Base-by-base conservation (phyloP, 2,329 filamentous ascomycete species). In the Aureobasidium sp. region DNA sequence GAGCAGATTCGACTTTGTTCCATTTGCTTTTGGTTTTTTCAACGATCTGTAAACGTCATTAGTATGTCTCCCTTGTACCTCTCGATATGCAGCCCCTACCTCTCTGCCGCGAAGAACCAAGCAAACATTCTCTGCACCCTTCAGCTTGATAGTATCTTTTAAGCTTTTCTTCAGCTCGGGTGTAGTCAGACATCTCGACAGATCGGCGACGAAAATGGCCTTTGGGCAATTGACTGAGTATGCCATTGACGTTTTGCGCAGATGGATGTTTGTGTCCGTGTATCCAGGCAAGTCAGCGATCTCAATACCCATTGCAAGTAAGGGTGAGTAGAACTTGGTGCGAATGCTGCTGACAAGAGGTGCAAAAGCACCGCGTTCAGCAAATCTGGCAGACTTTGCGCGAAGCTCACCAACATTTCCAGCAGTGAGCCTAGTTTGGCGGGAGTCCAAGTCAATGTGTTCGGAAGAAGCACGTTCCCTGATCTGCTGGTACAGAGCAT, bases 281-380 rank as follows among this genome's bases (percentile, higher is more conserved):
- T 57, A 17, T 34, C 64, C 64, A 12, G 64, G 62, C 27, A 49
- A 45, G 29, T 65, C 64, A 0, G 47, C 45, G 6, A 65, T 29
- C 4, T 53, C 36, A 8, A 65, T 27, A 37, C 59, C 53, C 39
- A 45, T n/a, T 0, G 42, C 31, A 4, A 65, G 58, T 4, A 63
- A 7, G 11, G 52, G 45, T 4, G 57, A 62, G 25, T 37, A 5
- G 15, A 64, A 1, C 14, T 41, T 41, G 2, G 34, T 55, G 14
- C 20, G 41, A 12, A 60, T 51, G 5, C n/a, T 27, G 14, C n/a
- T 60, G 14, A 60, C 36, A 2, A 60, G 15, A 15, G 56, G 45
- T 25, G 56, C 56, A 34, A 60, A 27, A 3, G 3, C 56, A 6
- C 36, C 45, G 8, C 56, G 31, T 5, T 49, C 44, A 4, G 56